Base-by-base conservation (phyloP, 148 eudicot species). In the Camellia japonica region DNA sequence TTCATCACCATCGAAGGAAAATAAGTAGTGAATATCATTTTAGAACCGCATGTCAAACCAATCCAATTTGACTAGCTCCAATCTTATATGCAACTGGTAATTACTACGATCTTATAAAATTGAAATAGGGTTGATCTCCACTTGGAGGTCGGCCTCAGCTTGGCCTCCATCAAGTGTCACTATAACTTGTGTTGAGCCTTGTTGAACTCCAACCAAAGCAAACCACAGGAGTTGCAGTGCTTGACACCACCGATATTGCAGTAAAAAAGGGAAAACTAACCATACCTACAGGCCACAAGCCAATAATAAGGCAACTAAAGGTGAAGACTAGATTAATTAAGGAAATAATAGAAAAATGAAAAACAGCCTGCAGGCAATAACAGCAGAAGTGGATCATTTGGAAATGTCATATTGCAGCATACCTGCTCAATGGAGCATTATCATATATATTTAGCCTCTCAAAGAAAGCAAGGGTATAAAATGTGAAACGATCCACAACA, bases 401-500 rank as follows among this genome's bases (percentile, higher is more conserved):
- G 38, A 4, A 56, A 69, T 61, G 59, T 13, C 18, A 79, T 14
- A 61, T 18, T 65, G 59, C 59, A 52, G 67, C 62, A 62, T 90
- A 95, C 99, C 99, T 95, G 91, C 86, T 90, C 88, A 95, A 83
- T 81, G 99, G 93, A 68, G 99, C 91, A 83, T 92, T 95, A 82
- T 88, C 97, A 80, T 93, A 91, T 83, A 93, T 92, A 85, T 93
- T 96, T 76, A 93, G 84, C 93, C 89, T 93, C 87, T 96, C 99
- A 82, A 96, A 96, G 86, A 96, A 96, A 66, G 99, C 91, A 85
- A 96, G 97, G 60, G 99, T 96, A 84, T 93, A 93, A 81, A 86
- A 96, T 80, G 98, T 96, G 85, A 96, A 96, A 59, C 99, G 98
- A 83, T 96, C 99, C 78, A 96, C 98, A 79, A 96, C 99, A 68